Conservation (phyloP, 2,329 filamentous ascomycete genomes). For the Epichloe scottii region DNA sequence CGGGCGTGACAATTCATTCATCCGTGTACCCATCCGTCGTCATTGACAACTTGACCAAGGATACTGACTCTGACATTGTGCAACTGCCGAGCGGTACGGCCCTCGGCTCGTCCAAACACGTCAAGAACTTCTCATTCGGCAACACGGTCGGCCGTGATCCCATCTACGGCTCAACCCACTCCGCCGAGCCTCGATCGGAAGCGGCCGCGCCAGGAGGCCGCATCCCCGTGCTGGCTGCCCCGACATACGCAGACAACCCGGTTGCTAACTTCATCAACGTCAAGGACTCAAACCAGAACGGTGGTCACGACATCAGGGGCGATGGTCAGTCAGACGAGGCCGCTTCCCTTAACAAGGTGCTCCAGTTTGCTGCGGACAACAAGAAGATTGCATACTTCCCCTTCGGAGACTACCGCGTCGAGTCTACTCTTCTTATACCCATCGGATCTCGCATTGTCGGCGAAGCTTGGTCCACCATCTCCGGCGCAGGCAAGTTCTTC, state of each 20-base stretch:
- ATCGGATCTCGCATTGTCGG: slow-evolving; percentile 38
- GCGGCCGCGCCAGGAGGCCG: slow-evolving; percentile 24
- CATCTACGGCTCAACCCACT: slow-evolving; percentile 23
- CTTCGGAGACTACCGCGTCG: slow-evolving; percentile 16
- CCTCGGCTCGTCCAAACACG: slow-evolving; percentile 18
- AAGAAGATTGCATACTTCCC: slow-evolving; percentile 18
- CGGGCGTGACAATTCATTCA: slow-evolving; percentile 26
- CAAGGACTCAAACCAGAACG: slow-evolving; percentile 24
- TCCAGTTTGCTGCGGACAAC: slow-evolving; percentile 22
- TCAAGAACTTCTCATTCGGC: slow-evolving; percentile 28
- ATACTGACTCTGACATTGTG: slow-evolving; percentile 24
- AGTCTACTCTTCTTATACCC: slow-evolving; percentile 16
- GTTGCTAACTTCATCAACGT: slow-evolving; percentile 19
- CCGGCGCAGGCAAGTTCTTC: slow-evolving; percentile 29
- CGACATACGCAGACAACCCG: slow-evolving; percentile 24
- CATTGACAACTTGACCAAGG: slow-evolving; percentile 31
- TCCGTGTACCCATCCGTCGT: slow-evolving; percentile 26
- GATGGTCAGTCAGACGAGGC: slow-evolving; percentile 27
- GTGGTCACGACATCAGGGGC: slow-evolving; percentile 19
- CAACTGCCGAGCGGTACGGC: slow-evolving; percentile 18
- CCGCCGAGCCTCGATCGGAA: slow-evolving; percentile 19
- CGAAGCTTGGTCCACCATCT: slow-evolving; percentile 40
- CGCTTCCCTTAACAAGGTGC: slow-evolving; percentile 23
- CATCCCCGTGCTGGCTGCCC: slow-evolving; percentile 24
- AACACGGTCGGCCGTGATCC: slow-evolving; percentile 29